Evolutionary conservation across 352 stramenopile genomes (phyloP), one percentile per base, ranked within the genome.

Genomic region (Pythium oligandrum): DNA sequence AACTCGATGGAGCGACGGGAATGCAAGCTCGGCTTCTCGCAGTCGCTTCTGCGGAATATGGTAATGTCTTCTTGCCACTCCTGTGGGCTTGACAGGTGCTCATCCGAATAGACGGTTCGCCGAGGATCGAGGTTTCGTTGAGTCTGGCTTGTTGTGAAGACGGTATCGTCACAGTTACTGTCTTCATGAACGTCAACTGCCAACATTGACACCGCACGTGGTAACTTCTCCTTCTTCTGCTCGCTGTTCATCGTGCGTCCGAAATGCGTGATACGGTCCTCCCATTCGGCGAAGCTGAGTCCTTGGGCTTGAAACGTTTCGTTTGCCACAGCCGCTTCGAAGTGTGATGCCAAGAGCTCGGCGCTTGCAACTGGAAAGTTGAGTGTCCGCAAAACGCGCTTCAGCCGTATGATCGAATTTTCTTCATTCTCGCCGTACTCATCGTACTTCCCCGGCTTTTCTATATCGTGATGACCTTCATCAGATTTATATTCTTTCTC

Each of bases 231-330:
- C 17, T 31, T 3, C 11, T n/a, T 42, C 38, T 42, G 38, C 38
- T 42, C 38, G 1, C 38, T 26, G 17, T 42, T 42, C 12, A 37
- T 38, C 37, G 36, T 55, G 6, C 43, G 12, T 53, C 47, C 47
- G 32, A 39, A 26, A 43, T 6, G 37, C 26, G 6, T 45, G 38
- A 33, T 46, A 26, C 75, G 66, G 6, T 56, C 47, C 11, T 44
- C 42, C 78, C 78, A 86, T 50, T 78, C 69, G 1, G 62, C 50
- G 10, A 53, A 55, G 32, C 75, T 80, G 5, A 73, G 73, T 38
- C 68, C 74, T n/a, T 32, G 70, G 64, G 65, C 81, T 4, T 84
- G 57, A 26, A 74, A 37, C 2, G 49, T 50, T 35, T 85, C 65
- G 1, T 32, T 51, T 9, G 40, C 2, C 9, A 78, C 53, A 4